Conservation (phyloP, 148 eudicot species). For the Silene uniflora region DNA sequence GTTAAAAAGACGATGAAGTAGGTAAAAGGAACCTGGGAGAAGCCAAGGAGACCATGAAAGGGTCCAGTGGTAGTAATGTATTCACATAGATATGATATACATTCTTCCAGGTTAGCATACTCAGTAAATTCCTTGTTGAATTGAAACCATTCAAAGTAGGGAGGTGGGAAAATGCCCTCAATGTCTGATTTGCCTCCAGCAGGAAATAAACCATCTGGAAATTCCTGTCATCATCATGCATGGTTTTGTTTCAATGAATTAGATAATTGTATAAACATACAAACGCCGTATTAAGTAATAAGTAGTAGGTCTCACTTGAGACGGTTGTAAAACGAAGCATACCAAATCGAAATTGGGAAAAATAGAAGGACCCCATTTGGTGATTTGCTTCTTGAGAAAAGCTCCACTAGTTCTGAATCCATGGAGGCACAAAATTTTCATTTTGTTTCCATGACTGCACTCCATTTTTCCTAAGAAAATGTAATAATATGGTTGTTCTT, state of each 20-base stretch:
- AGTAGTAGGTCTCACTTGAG: no score
- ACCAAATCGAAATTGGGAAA: constrained; percentile 66
- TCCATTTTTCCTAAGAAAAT: constrained; percentile 28
- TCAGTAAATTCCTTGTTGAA: constrained; percentile 73
- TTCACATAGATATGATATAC: constrained; percentile 59
- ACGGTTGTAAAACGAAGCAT: neutral
- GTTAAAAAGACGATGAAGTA: no score
- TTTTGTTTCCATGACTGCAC: constrained; percentile 34
- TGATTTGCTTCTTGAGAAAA: constrained; percentile 68
- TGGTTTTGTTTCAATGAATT: neutral
- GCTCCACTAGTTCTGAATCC: constrained; percentile 88
- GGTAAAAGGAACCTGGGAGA: constrained; percentile 53
- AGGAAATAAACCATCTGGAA: constrained; percentile 64
- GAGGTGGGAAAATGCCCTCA: constrained; percentile 78
- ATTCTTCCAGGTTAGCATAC: constrained; percentile 73
- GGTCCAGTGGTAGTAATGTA: constrained; percentile 74
- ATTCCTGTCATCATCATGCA: constrained; percentile 54
- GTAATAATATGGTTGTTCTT: neutral
- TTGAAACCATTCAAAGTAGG: constrained; percentile 92
- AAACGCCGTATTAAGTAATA: no score
- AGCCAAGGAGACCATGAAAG: constrained; percentile 76
- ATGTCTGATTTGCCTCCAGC: constrained; percentile 83
- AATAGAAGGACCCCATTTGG: constrained; percentile 77
- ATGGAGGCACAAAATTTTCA: constrained; percentile 74
- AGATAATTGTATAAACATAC: no score